phyloP scores from a whole-genome alignment of 176 grass and related monocot genomes.

The Lolium perenne region DNA sequence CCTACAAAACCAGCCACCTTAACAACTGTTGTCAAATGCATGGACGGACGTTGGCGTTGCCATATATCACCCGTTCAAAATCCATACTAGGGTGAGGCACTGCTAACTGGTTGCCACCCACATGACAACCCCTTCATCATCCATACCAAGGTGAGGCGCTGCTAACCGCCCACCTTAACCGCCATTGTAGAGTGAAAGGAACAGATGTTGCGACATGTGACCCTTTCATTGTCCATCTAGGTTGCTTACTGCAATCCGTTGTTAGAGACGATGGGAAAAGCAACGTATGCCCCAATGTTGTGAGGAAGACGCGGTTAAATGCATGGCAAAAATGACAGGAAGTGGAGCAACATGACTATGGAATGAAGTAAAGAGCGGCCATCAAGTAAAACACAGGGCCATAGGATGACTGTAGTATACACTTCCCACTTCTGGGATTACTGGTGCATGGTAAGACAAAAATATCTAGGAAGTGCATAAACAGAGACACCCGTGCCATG shows the following conservation, averaged over 20 bases:
- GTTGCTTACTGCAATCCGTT: neutral
- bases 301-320: neutral
- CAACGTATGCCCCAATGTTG: neutral
- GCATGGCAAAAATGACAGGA: neutral
- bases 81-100: neutral
- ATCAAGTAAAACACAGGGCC: neutral
- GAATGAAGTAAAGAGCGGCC: neutral
- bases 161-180: neutral
- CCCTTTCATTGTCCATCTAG: conserved; percentile 8
- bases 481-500: neutral
- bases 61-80: neutral
- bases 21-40: neutral
- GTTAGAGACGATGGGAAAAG: neutral
- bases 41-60: neutral
- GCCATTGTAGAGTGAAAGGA: neutral
- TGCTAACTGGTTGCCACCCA: neutral
- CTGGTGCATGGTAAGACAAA: neutral
- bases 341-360: neutral
- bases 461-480: neutral
- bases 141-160: neutral
- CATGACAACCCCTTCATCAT: conserved; percentile 2
- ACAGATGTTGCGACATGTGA: neutral
- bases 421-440: conserved; percentile 4
- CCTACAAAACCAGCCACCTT: conserved; percentile 6
- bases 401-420: neutral